phyloP scores from a whole-genome alignment of 176 grass and related monocot species.

The Canna indica region DNA sequence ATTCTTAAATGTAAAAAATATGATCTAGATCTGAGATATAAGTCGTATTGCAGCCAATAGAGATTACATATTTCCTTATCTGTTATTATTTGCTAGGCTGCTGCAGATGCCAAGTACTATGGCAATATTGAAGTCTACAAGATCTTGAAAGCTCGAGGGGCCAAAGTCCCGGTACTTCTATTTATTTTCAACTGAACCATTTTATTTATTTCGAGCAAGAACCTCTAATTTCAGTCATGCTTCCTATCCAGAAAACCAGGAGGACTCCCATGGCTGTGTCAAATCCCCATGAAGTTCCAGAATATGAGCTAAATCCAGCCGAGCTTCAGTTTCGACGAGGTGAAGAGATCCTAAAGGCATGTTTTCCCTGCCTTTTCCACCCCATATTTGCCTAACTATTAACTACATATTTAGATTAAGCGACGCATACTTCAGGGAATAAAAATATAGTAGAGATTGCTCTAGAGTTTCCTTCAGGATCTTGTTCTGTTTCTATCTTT shows the following conservation, averaged over 20 bases:
- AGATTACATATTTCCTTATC: neutral
- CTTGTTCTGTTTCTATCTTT: neutral
- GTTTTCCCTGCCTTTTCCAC: neutral
- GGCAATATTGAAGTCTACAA: constrained; percentile 61
- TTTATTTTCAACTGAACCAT: neutral
- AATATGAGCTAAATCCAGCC: constrained; percentile 80
- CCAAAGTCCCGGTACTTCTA: constrained; percentile 55
- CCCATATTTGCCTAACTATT: neutral
- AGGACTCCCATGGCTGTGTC: constrained; percentile 75
- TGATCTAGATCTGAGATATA: neutral
- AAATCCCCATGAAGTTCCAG: constrained; percentile 53
- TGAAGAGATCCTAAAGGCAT: constrained; percentile 69
- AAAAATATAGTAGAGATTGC: neutral
- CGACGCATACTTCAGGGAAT: neutral
- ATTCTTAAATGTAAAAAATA: neutral
- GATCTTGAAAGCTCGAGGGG: constrained; percentile 68
- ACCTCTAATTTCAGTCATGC: neutral
- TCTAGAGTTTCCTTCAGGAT: neutral
- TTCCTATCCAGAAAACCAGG: constrained; percentile 40
- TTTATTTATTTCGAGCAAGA: neutral
- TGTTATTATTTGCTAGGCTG: constrained; percentile 32
- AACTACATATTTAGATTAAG: neutral
- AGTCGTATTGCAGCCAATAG: neutral
- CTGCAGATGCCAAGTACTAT: constrained; percentile 78
- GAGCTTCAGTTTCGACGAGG: constrained; percentile 84